A percentile compares a stretch with the other conserved stretches of the same genome.
Evolutionary conservation across 106 monocot species (phyloP).

Genomic region (Triglochin maritima): DNA sequence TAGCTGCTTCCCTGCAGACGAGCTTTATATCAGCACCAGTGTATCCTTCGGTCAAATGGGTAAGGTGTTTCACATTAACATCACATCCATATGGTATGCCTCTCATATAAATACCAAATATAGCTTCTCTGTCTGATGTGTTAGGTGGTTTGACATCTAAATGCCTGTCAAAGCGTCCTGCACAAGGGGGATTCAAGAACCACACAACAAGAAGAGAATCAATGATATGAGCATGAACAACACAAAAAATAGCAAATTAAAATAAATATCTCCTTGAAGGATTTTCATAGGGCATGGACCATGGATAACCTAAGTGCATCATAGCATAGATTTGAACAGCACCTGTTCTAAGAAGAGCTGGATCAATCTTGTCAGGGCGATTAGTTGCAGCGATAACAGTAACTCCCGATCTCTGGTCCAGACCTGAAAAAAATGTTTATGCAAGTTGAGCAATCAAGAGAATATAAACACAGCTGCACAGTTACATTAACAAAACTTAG

Average conservation of each 20-base stretch:
- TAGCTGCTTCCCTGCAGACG: constrained; percentile 57
- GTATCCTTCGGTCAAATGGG: constrained; percentile 66
- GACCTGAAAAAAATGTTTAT: constrained; percentile 32
- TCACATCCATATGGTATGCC: constrained; percentile 48
- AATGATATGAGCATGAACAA: too few relatives aligned
- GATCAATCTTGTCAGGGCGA: constrained; percentile 97
- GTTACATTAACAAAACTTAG: too few relatives aligned
- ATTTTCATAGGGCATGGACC: not conserved
- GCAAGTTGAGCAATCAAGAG: not conserved
- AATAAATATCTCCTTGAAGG: not conserved
- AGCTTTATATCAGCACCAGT: constrained; percentile 96
- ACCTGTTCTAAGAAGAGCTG: constrained; percentile 91
- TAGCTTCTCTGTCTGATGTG: constrained; percentile 56
- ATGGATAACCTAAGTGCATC: not conserved
- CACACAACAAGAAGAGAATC: not conserved
- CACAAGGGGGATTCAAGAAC: not conserved
- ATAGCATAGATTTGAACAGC: not conserved
- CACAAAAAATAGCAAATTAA: not conserved
- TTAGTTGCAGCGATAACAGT: constrained; percentile 96
- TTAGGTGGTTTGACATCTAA: constrained; percentile 83
- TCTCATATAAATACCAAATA: constrained; percentile 65
- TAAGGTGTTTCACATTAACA: constrained; percentile 48
- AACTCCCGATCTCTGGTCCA: constrained; percentile 69
- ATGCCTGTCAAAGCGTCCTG: constrained; percentile 89
- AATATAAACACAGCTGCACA: too few relatives aligned